Evolutionary conservation across 257 asterid species (phyloP).

Genomic region (Nicotiana paniculata): DNA sequence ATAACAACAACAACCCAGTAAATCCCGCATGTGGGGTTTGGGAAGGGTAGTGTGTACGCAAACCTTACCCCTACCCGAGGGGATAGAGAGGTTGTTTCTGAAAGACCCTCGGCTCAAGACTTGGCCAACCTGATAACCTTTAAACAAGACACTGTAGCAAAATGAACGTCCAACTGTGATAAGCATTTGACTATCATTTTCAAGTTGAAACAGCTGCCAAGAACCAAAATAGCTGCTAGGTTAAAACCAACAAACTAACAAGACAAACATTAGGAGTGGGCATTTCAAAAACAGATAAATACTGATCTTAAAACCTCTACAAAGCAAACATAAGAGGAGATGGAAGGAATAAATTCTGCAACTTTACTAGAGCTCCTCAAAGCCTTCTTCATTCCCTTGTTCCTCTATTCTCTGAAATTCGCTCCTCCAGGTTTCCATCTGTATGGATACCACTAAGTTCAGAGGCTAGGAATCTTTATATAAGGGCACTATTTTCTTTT

Average conservation of each 20-base stretch:
- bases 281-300: background rate
- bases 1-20: background rate
- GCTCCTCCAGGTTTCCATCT: constrained; percentile 79
- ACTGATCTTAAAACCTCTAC: background rate
- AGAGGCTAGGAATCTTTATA: background rate
- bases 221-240: background rate
- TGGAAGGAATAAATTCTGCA: background rate
- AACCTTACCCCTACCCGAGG: too few relatives aligned
- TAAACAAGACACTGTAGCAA: background rate
- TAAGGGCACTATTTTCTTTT: too few relatives aligned
- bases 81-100: too few relatives aligned
- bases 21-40: too few relatives aligned
- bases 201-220: background rate
- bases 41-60: too few relatives aligned
- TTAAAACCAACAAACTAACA: too few relatives aligned
- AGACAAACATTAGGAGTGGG: background rate
- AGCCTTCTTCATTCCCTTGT: constrained; percentile 84
- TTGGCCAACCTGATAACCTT: background rate
- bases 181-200: background rate
- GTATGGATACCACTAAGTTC: constrained; percentile 6
- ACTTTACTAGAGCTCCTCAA: constrained; percentile 58
- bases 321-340: background rate
- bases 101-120: too few relatives aligned
- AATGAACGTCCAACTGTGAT: background rate
- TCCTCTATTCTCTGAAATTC: constrained; percentile 71